phyloP scores from a whole-genome alignment of 768 basidiomycete species.

The Amyloporia xantha region DNA sequence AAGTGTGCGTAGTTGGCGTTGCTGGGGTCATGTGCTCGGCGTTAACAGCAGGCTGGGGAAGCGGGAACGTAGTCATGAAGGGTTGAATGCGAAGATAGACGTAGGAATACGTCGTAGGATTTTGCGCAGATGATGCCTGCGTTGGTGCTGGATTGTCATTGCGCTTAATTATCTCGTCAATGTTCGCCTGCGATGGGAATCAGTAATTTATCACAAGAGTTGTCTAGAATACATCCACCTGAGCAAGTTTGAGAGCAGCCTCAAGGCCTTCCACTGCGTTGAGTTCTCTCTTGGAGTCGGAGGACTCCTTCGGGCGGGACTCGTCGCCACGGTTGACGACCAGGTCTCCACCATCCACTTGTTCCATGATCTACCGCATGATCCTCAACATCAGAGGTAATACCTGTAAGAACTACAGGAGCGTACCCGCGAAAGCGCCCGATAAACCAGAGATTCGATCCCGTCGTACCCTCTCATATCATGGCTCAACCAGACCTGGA shows the following conservation, averaged over 20 bases:
- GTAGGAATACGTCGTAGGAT: conserved; percentile 78
- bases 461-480: conserved; percentile 98
- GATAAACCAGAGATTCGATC: conserved; percentile 89
- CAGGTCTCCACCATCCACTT: conserved; percentile 89
- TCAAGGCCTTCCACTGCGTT: conserved; percentile 82
- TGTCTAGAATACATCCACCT: conserved; percentile 41
- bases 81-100: conserved; percentile 94
- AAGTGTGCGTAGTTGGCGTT: conserved; percentile 22
- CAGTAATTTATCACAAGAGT: background rate
- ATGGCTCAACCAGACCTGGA: conserved; percentile 92
- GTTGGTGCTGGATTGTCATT: conserved; percentile 36
- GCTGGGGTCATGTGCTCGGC: conserved; percentile 21
- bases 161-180: conserved; percentile 68
- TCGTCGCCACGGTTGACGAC: conserved; percentile 80
- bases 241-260: conserved; percentile 77
- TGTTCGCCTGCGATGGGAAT: conserved; percentile 48
- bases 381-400: background rate
- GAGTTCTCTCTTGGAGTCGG: conserved; percentile 54
- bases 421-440: conserved; percentile 71
- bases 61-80: conserved; percentile 52
- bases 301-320: conserved; percentile 56
- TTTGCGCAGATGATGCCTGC: conserved; percentile 30
- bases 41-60: conserved; percentile 27
- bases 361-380: conserved; percentile 70
- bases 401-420: background rate